Evolutionary conservation across 208 protist genomes (phyloP).

Genomic region (Tritrichomonas musculus): DNA sequence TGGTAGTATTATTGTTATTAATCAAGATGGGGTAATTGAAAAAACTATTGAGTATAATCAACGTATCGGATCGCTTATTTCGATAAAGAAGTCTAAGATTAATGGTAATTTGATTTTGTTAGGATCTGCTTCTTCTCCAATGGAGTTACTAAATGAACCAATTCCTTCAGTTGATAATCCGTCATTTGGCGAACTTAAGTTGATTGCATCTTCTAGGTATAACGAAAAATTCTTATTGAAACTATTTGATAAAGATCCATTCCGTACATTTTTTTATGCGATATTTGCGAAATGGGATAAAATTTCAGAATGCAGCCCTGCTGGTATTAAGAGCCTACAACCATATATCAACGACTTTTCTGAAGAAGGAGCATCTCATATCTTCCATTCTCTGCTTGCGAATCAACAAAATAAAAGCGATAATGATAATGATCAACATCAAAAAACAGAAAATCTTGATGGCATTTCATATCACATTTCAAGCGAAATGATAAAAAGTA

Average conservation of each 20-base stretch:
- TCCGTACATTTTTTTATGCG: background rate
- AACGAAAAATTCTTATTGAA: background rate
- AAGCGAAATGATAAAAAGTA: background rate
- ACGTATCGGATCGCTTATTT: background rate
- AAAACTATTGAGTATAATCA: background rate
- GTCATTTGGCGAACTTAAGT: background rate
- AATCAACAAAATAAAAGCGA: background rate
- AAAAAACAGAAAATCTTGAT: too few relatives aligned
- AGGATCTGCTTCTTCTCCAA: background rate
- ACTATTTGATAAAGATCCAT: background rate
- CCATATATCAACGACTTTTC: background rate
- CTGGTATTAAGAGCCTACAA: background rate
- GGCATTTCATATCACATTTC: too few relatives aligned
- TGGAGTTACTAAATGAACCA: background rate
- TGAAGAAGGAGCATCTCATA: background rate
- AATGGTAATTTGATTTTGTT: background rate
- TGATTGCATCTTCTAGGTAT: background rate
- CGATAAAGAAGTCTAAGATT: background rate
- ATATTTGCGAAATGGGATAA: background rate
- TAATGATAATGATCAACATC: too few relatives aligned
- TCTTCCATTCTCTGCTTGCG: background rate
- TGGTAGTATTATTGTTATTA: background rate
- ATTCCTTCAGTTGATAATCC: background rate
- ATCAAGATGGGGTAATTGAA: background rate
- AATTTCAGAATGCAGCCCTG: background rate